A percentile compares a stretch with the other conserved stretches of the same genome.
phyloP scores from a whole-genome alignment of 768 basidiomycete genomes.

The Cystofilobasidium ferigula region DNA sequence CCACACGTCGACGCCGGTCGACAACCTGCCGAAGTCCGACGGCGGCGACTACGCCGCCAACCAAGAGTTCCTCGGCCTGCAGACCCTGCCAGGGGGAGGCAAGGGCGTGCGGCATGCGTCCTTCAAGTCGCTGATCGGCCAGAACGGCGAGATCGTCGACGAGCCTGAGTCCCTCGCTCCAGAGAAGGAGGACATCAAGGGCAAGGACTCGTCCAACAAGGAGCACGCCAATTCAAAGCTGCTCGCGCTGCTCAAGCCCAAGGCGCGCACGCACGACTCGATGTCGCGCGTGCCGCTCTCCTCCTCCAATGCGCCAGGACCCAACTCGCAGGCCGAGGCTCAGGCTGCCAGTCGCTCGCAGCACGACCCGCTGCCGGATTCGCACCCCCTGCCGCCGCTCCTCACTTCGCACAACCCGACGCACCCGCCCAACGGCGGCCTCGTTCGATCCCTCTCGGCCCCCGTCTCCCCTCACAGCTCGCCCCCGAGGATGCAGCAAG shows the following conservation, averaged over 20 bases:
- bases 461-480: slow-evolving; percentile 4
- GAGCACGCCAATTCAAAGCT: background rate
- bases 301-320: background rate
- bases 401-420: background rate
- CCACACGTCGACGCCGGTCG: background rate
- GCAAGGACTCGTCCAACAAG: background rate
- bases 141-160: background rate
- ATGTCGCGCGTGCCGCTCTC: background rate
- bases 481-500: background rate
- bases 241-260: background rate
- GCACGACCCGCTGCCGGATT: background rate
- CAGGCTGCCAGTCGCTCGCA: background rate
- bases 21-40: background rate
- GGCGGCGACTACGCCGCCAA: slow-evolving; percentile 2
- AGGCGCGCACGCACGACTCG: background rate
- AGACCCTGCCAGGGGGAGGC: slow-evolving; percentile 11
- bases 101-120: slow-evolving; percentile 1
- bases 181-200: background rate
- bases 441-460: background rate
- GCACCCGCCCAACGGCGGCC: background rate
- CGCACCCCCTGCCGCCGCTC: background rate
- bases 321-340: background rate
- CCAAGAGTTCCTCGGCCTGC: slow-evolving; percentile 2
- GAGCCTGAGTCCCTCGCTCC: background rate
- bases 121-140: background rate